phyloP scores from a whole-genome alignment of 352 stramenopile species.

The Blastocystis sp. region DNA sequence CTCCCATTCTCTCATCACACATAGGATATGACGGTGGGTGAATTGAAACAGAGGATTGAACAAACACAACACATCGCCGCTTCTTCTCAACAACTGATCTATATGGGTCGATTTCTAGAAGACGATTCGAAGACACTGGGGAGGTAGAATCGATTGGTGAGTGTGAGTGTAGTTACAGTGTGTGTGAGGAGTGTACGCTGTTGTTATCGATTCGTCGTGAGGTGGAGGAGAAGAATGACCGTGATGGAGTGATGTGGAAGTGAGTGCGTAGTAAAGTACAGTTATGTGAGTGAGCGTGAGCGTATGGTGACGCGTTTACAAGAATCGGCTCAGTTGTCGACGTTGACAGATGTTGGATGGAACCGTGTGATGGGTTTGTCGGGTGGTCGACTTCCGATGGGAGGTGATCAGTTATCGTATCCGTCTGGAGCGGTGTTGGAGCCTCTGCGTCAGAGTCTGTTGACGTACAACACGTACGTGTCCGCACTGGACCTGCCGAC shows the following conservation, averaged over 20 bases:
- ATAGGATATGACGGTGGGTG: conserved; percentile 19
- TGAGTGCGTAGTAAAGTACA: not conserved
- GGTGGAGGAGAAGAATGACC: not conserved
- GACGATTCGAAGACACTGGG: not conserved
- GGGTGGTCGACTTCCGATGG: conserved; percentile 14
- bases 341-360: not conserved
- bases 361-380: not conserved
- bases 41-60: conserved; percentile 31
- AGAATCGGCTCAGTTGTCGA: not conserved
- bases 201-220: not conserved
- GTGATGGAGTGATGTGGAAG: not conserved
- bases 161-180: conserved; percentile 22
- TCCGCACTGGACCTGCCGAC: conserved; percentile 16
- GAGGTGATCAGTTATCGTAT: not conserved
- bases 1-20: not conserved
- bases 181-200: not conserved
- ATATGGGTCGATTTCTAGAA: conserved; percentile 38
- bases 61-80: not conserved
- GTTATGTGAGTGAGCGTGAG: conserved; percentile 12
- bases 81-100: conserved; percentile 27
- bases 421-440: conserved; percentile 14
- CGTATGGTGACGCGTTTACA: not conserved
- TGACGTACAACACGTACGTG: conserved; percentile 59
- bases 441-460: conserved; percentile 38
- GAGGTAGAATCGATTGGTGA: not conserved